phyloP scores from a whole-genome alignment of 352 stramenopile species.

The Elongisporangium anandrum region DNA sequence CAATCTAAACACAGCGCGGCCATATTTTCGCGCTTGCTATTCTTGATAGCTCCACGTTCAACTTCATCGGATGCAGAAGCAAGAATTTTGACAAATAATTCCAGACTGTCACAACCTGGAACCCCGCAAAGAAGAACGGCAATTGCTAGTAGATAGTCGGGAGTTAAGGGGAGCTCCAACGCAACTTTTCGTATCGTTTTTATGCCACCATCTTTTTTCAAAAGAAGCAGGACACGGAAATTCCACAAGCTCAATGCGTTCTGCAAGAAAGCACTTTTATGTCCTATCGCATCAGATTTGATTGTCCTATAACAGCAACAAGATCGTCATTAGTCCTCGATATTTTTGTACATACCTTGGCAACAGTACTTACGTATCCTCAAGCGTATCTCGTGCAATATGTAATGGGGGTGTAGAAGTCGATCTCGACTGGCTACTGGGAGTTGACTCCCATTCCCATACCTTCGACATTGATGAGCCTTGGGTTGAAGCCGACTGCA shows the following conservation, averaged over 20 bases:
- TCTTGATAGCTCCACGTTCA: conserved; percentile 13
- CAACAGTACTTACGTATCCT: conserved; percentile 28
- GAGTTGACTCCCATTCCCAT: conserved; percentile 2
- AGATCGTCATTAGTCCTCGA: neutral
- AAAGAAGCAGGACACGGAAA: conserved; percentile 62
- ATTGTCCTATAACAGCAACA: neutral
- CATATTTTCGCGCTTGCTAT: conserved; percentile 19
- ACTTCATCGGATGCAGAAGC: conserved; percentile 45
- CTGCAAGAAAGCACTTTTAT: conserved; percentile 15
- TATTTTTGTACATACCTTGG: neutral
- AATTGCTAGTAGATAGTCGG: conserved; percentile 64
- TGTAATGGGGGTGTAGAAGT: conserved; percentile 1
- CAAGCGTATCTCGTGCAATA: conserved; percentile 19
- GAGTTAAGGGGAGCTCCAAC: conserved; percentile 38
- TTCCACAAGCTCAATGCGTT: conserved; percentile 55
- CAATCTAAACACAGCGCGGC: conserved; percentile 40
- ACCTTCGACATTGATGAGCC: neutral
- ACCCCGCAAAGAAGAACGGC: conserved; percentile 59
- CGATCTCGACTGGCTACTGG: conserved; percentile 6
- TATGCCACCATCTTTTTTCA: conserved; percentile 75
- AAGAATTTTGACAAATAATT: conserved; percentile 51
- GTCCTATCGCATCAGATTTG: neutral
- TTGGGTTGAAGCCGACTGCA: neutral
- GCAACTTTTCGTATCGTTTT: conserved; percentile 48
- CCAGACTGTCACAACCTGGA: conserved; percentile 45